A percentile compares a stretch with the other conserved stretches of the same genome.
These are phyloP conservation scores for Acanthamoeba divionensis DNA, from an alignment of 208 protist species.

Conservation along the genomic window DNA sequence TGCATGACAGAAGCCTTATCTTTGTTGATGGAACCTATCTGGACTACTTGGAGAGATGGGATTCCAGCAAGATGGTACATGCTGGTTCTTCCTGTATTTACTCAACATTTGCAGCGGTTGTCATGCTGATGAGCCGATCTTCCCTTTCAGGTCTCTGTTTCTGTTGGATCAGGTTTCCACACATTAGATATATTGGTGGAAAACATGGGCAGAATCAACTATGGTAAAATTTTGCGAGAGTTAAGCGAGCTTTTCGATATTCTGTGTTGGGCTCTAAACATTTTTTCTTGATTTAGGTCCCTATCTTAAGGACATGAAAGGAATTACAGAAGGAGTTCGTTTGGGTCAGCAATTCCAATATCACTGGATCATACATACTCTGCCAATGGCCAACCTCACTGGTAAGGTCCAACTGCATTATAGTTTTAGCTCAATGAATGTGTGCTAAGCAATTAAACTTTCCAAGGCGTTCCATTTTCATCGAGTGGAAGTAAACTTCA, in stretches of 20 bases:
- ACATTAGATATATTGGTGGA: neutral
- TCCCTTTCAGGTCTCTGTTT: neutral
- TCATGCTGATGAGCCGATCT: neutral
- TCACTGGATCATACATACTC: neutral
- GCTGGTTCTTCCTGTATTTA: too few relatives aligned
- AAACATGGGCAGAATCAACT: slow-evolving; percentile 34
- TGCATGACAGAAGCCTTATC: neutral
- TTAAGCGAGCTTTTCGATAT: too few relatives aligned
- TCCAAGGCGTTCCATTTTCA: too few relatives aligned
- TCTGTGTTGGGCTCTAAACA: too few relatives aligned
- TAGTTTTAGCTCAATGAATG: too few relatives aligned
- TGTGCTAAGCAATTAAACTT: too few relatives aligned
- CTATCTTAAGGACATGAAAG: neutral
- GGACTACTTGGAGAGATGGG: too few relatives aligned
- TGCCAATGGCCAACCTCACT: neutral
- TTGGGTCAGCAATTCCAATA: neutral
- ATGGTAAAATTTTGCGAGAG: too few relatives aligned
- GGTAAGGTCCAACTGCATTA: neutral
- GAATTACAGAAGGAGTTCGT: neutral
- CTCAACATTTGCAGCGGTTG: too few relatives aligned
- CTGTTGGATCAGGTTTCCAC: neutral
- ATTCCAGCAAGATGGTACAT: too few relatives aligned
- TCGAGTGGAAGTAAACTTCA: too few relatives aligned
- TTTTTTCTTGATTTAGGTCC: neutral
- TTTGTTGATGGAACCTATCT: neutral